These are phyloP conservation scores for Tylopilus plumbeoviolaceoides DNA, from an alignment of 768 basidiomycete species.

Conservation along the genomic window DNA sequence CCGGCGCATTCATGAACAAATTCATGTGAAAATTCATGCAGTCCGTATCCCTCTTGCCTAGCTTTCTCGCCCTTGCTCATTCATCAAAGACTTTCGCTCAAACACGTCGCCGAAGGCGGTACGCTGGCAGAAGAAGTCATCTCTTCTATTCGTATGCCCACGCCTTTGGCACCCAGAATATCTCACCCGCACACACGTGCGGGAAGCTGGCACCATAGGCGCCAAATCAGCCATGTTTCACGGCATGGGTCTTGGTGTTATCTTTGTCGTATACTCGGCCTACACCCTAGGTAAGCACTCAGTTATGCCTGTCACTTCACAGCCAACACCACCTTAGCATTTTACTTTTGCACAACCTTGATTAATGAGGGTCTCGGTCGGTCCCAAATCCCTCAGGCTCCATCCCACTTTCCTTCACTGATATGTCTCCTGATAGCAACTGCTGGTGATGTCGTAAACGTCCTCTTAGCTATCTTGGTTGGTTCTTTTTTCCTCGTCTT, in stretches of 20 bases:
- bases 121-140: slow-evolving; percentile 91
- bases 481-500: slow-evolving; percentile 87
- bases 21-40: slow-evolving; percentile 61
- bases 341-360: slow-evolving; percentile 86
- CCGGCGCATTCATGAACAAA: slow-evolving; percentile 70
- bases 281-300: slow-evolving; percentile 58
- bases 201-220: slow-evolving; percentile 48
- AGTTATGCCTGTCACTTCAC: not conserved
- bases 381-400: slow-evolving; percentile 8
- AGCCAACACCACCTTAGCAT: slow-evolving; percentile 45
- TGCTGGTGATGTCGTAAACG: slow-evolving; percentile 76
- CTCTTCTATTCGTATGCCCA: slow-evolving; percentile 81
- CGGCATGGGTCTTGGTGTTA: slow-evolving; percentile 59
- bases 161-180: slow-evolving; percentile 80
- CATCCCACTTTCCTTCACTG: not conserved
- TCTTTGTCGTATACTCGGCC: slow-evolving; percentile 76
- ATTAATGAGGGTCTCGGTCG: slow-evolving; percentile 56
- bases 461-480: slow-evolving; percentile 79
- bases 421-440: slow-evolving; percentile 38
- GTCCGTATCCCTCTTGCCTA: slow-evolving; percentile 36
- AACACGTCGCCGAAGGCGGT: slow-evolving; percentile 74
- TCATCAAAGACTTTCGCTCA: slow-evolving; percentile 53
- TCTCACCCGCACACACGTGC: slow-evolving; percentile 56
- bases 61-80: slow-evolving; percentile 4
- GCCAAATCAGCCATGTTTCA: slow-evolving; percentile 57